A percentile compares a stretch with the other conserved stretches of the same genome.
These are phyloP conservation scores for Penicillium simplicissimum DNA, from an alignment of 495 filamentous ascomycete genomes.

Conservation along the genomic window DNA sequence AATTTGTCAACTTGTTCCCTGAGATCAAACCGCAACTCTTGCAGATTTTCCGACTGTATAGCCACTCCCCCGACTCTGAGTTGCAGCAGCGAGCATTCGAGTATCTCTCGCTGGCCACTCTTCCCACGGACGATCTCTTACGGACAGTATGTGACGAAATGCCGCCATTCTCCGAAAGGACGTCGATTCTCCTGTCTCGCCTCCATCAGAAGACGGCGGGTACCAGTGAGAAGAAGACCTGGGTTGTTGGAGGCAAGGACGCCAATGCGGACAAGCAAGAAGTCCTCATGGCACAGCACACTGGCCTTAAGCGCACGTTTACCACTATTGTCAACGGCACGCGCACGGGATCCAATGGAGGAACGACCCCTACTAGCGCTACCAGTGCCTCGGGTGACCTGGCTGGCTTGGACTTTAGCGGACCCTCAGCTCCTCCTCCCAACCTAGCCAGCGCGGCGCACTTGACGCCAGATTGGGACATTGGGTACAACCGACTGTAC, in stretches of 20 bases:
- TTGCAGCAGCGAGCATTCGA: conserved; percentile 96
- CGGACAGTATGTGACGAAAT: conserved; percentile 98
- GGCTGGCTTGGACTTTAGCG: conserved; percentile 75
- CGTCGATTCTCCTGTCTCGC: conserved; percentile 86
- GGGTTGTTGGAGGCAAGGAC: conserved; percentile 93
- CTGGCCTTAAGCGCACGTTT: conserved; percentile 84
- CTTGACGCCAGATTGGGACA: conserved; percentile 90
- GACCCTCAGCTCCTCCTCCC: conserved; percentile 57
- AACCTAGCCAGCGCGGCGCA: conserved; percentile 93
- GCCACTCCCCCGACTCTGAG: conserved; percentile 92
- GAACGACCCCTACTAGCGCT: conserved; percentile 27
- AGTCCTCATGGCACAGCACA: conserved; percentile 77
- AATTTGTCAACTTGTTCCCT: conserved; percentile 97
- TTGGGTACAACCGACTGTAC: conserved; percentile 83
- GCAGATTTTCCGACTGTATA: conserved; percentile 87
- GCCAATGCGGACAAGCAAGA: conserved; percentile 82
- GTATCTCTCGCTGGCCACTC: conserved; percentile 82
- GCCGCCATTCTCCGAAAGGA: conserved; percentile 95
- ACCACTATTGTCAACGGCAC: conserved; percentile 55
- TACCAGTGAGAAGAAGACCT: conserved; percentile 91
- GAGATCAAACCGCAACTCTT: conserved; percentile 97
- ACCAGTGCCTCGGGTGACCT: conserved; percentile 59
- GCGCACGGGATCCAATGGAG: conserved; percentile 54
- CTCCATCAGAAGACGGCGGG: conserved; percentile 91
- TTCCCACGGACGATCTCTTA: conserved; percentile 87